Evolutionary conservation across 495 filamentous ascomycete genomes (phyloP), one percentile per base, ranked within the genome.

Genomic region (Penicillium chermesinum): DNA sequence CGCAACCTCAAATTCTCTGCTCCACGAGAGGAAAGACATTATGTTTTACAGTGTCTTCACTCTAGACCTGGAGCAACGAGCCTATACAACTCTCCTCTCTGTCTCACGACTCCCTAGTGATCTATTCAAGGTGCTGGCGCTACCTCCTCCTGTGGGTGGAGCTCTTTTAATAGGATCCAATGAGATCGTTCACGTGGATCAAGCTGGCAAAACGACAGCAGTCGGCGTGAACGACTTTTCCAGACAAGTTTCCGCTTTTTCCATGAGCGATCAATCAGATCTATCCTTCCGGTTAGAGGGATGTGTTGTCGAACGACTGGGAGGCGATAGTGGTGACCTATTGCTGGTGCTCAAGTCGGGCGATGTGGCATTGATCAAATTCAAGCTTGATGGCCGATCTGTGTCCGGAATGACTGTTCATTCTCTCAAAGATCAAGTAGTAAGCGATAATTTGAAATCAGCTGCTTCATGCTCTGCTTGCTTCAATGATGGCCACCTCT

Each of bases 181-280:
- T 63, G 87, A 95, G 59, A 66, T 98, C 49, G 87, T 98, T 46
- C 94, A 98, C 67, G 84, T 98, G 50, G 93, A 97, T 62, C 94
- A 97, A 73, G 85, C 87, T 10, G 93, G 93, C 4, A 96, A 94
- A 67, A 80, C 89, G 12, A 95, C 85, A 59, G 93, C 89, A 8
- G 86, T 97, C 33, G 91, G 84, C n/a, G 89, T 97, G 55, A 98
- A 98, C 58, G 81, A 84, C 19, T 94, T 95, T 66, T 81, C 88
- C 8, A 86, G 82, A 57, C 75, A 84, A 46, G 74, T 78, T 38
- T 96, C 91, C 8, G 75, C 84, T 2, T 96, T 96, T 56, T 69
- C 78, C 3, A 81, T 98, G 64, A 73, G 77, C 7, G 93, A 97
- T 64, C 93, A 96, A 62, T 87, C 86, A 1, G 81, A 90, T 44